Evolutionary conservation across 352 stramenopile species (phyloP), one percentile per base, ranked within the genome.

Genomic region (Pythium chondricola): DNA sequence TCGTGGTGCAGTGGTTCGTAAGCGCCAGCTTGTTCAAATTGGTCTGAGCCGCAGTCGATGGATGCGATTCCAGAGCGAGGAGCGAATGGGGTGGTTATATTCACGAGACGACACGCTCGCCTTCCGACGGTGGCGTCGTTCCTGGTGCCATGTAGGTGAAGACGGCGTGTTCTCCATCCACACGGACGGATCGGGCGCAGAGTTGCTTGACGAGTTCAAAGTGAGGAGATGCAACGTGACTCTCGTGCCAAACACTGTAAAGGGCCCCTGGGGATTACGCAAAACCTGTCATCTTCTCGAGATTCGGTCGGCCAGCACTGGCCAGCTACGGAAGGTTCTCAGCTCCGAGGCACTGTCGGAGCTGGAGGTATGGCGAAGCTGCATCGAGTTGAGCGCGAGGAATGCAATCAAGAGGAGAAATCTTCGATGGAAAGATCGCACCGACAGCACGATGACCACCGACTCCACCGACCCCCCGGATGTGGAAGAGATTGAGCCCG

Each of bases 21-120:
- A 70, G 24, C 69, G 73, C 10, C 79, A 74, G 32, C 83, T 88
- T 64, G 57, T 88, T 25, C 74, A 71, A 2, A 43, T 84, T 18
- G 72, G 71, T 2, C 24, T 89, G 40, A 49, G 72, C 18, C 71
- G 66, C 48, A 76, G 66, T 55, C 68, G 71, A 10, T 92, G 67
- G 67, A 52, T 73, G 48, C 71, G 76, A 26, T 81, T 74, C 43
- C 50, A 77, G 69, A 64, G 67, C 3, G 71, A 71, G 22, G 75
- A 86, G 29, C 69, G 74, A 42, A 87, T 89, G 70, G 80, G 84
- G 2, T 95, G 84, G 84, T 51, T 95, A 25, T 95, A 85, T 52
- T 85, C 69, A 6, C 51, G 82, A 56, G 84, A 93, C 35, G 80
- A 93, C 32, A 86, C 76, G 13, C 69, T 95, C 9, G 78, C 84